Conservation (phyloP, 805 yeast genomes). For the Pichia thaimueangensis region DNA sequence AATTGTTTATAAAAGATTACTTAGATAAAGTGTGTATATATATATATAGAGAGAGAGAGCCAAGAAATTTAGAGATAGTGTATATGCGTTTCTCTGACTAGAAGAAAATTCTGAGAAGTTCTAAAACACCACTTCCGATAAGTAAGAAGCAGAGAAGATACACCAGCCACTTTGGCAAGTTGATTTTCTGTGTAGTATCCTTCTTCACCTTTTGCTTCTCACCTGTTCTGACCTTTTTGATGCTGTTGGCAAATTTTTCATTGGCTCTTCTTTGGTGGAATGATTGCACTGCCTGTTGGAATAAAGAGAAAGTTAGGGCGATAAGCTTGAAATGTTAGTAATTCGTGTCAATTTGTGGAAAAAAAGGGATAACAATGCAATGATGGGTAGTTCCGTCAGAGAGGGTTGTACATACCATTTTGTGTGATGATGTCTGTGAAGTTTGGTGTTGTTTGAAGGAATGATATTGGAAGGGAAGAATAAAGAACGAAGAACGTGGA, state of each 20-base stretch:
- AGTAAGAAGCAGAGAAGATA: slow-evolving; percentile 51
- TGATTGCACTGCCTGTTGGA: slow-evolving; percentile 68
- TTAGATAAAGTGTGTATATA: not conserved
- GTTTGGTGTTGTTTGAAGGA: too few species aligned
- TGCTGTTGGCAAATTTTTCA: slow-evolving; percentile 68
- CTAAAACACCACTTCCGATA: slow-evolving; percentile 78
- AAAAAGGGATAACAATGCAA: too few species aligned
- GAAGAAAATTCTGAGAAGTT: slow-evolving; percentile 51
- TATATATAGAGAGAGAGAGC: too few species aligned
- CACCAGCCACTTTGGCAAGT: slow-evolving; percentile 57
- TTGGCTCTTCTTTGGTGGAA: slow-evolving; percentile 88
- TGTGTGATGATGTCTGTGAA: not conserved
- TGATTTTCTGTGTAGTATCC: not conserved
- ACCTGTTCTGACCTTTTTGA: slow-evolving; percentile 37
- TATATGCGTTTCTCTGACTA: slow-evolving; percentile 19
- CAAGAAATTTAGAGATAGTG: too few species aligned
- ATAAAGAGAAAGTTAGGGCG: too few species aligned
- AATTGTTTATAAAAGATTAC: too few species aligned
- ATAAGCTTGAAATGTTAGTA: too few species aligned
- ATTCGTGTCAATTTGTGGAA: too few species aligned
- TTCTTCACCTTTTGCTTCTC: slow-evolving; percentile 12
- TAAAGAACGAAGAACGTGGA: too few species aligned
- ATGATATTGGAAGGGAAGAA: too few species aligned
- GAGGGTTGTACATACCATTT: not conserved
- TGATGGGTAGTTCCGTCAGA: too few species aligned